Conservation (phyloP, 2,329 filamentous ascomycete species). For the Monosporascus sp. region DNA sequence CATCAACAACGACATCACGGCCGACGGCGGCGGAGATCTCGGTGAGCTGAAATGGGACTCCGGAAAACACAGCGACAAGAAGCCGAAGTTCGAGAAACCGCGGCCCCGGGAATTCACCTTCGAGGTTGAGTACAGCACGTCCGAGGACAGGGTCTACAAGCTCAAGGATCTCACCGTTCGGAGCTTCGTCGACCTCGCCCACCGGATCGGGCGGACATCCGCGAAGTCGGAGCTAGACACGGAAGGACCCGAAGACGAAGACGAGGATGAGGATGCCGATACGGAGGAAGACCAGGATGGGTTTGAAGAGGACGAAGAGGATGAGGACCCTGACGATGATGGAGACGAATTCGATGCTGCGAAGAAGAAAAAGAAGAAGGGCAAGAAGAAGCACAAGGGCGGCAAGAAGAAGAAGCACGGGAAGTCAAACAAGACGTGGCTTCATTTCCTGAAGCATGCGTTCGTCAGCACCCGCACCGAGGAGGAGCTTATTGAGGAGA, state of each 20-base stretch:
- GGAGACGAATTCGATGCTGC: slow-evolving; percentile 18
- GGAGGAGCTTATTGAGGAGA: slow-evolving; percentile 53
- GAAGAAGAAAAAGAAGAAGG: slow-evolving; percentile 37
- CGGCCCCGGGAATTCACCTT: slow-evolving; percentile 63
- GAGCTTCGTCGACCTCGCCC: slow-evolving; percentile 74
- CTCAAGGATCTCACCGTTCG: slow-evolving; percentile 79
- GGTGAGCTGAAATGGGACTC: slow-evolving; percentile 51
- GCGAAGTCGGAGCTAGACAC: slow-evolving; percentile 16
- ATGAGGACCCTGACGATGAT: slow-evolving; percentile 20
- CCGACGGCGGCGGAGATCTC: slow-evolving; percentile 19
- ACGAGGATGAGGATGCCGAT: slow-evolving; percentile 16
- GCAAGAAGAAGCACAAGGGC: slow-evolving; percentile 54
- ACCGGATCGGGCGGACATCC: slow-evolving; percentile 60
- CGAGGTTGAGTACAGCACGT: slow-evolving; percentile 83
- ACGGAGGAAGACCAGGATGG: slow-evolving; percentile 17
- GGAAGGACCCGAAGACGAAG: slow-evolving; percentile 23
- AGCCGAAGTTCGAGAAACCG: slow-evolving; percentile 47
- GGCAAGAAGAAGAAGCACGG: slow-evolving; percentile 56
- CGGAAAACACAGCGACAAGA: slow-evolving; percentile 58
- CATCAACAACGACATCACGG: slow-evolving; percentile 68
- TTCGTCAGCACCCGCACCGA: slow-evolving; percentile 70
- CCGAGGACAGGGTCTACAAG: slow-evolving; percentile 67
- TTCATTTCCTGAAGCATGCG: slow-evolving; percentile 69
- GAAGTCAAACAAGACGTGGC: slow-evolving; percentile 69
- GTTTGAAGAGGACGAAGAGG: slow-evolving; percentile 17